Percentiles rank a stretch among this genome's conserved stretches.
Conservation (phyloP, 2,329 filamentous ascomycete genomes). For the Alternaria sp. region DNA sequence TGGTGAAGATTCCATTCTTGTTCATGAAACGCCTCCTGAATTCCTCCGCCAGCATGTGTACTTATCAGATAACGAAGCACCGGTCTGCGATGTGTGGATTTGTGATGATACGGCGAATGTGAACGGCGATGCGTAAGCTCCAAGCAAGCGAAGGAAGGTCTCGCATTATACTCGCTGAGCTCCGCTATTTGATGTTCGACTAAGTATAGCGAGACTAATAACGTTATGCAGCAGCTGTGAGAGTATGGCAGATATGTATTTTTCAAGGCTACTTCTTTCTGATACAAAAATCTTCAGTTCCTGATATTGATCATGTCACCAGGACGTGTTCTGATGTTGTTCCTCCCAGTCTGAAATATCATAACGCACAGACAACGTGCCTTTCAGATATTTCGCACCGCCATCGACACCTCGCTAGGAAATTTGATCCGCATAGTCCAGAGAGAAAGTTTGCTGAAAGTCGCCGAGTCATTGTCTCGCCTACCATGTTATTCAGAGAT, state of each 20-base stretch:
- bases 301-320: not conserved
- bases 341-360: not conserved
- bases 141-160: not conserved
- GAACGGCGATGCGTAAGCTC: not conserved
- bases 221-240: not conserved
- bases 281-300: not conserved
- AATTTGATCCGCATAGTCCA: too few species aligned
- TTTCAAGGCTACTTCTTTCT: not conserved
- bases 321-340: not conserved
- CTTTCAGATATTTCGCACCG: too few species aligned
- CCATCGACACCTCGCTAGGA: too few species aligned
- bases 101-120: not conserved
- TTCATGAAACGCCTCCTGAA: slow-evolving; percentile 20
- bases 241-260: not conserved
- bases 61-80: not conserved
- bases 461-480: too few species aligned
- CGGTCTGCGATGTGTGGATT: not conserved
- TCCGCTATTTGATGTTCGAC: not conserved
- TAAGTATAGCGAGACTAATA: not conserved
- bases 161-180: not conserved
- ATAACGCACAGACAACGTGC: too few species aligned
- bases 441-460: too few species aligned
- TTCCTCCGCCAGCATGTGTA: not conserved
- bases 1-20: slow-evolving; percentile 11
- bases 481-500: too few species aligned